Conservation (phyloP, 2,329 filamentous ascomycete genomes). For the Xylaria sp. region DNA sequence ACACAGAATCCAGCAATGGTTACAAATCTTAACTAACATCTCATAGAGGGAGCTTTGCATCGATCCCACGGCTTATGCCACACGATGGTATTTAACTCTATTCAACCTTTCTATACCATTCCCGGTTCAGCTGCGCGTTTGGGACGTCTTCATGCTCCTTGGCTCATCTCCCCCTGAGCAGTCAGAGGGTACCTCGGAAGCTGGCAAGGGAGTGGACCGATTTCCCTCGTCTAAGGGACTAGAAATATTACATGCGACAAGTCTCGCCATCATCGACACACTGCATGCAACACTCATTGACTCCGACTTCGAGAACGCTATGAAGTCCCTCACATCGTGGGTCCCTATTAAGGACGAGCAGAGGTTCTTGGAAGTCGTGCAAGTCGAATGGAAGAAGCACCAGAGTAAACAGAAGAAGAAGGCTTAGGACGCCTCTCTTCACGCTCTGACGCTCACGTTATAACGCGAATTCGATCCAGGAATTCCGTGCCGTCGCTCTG, state of each 20-base stretch:
- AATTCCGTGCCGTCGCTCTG: neutral
- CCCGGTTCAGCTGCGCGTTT: slow-evolving; percentile 90
- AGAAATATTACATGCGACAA: slow-evolving; percentile 89
- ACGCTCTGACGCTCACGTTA: slow-evolving; percentile 28
- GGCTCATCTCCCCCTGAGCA: slow-evolving; percentile 73
- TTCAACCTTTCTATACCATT: slow-evolving; percentile 99
- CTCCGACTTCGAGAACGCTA: slow-evolving; percentile 95
- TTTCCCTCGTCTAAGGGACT: slow-evolving; percentile 69
- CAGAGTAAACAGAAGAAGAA: slow-evolving; percentile 59
- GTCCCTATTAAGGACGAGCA: slow-evolving; percentile 95
- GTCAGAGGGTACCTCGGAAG: slow-evolving; percentile 27
- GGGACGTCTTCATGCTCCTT: slow-evolving; percentile 97
- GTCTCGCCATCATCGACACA: slow-evolving; percentile 89
- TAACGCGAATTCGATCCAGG: slow-evolving; percentile 13
- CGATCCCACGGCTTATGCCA: slow-evolving; percentile 91
- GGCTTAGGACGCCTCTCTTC: slow-evolving; percentile 46
- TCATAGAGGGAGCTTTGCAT: slow-evolving; percentile 78
- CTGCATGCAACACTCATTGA: slow-evolving; percentile 89
- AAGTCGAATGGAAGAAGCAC: slow-evolving; percentile 83
- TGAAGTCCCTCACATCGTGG: slow-evolving; percentile 96
- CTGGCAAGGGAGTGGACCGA: slow-evolving; percentile 44
- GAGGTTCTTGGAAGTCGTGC: slow-evolving; percentile 88
- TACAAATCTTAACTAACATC: slow-evolving; percentile 24
- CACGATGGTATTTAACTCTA: slow-evolving; percentile 94
- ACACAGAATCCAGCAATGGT: neutral